These are phyloP conservation scores for Trichosporon faecale DNA, from an alignment of 1,284 basidiomycete genomes.

Conservation along the genomic window DNA sequence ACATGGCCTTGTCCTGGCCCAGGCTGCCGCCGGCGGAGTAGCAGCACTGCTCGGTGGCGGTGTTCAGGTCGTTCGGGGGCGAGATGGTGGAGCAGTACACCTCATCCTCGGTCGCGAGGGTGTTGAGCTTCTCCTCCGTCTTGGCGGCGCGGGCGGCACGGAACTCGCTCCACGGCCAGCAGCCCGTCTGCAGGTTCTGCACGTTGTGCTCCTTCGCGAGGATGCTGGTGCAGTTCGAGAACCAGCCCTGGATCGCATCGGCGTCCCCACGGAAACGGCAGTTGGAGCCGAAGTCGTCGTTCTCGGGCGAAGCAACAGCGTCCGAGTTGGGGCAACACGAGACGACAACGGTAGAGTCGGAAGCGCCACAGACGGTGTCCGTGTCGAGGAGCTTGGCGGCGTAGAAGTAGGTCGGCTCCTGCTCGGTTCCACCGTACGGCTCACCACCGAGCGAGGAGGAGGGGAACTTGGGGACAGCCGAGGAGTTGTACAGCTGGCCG, in stretches of 20 bases:
- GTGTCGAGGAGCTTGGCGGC: slow-evolving; percentile 8
- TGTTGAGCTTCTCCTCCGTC: background rate
- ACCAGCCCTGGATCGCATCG: background rate
- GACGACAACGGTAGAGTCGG: background rate
- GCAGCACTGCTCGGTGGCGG: slow-evolving; percentile 4
- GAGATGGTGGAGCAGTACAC: background rate
- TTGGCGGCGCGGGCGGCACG: background rate
- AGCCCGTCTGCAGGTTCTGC: background rate
- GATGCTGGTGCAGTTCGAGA: background rate
- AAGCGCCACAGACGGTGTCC: background rate
- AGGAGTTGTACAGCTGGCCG: background rate
- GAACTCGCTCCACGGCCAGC: slow-evolving; percentile 8
- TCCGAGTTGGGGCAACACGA: background rate
- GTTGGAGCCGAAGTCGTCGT: slow-evolving; percentile 8
- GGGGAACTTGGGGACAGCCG: background rate
- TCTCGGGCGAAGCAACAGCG: background rate
- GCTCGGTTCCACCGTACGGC: slow-evolving; percentile 2
- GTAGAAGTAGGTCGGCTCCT: slow-evolving; percentile 4
- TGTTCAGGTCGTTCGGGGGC: slow-evolving; percentile 1
- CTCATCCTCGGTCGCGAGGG: slow-evolving; percentile 1
- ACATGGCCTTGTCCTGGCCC: background rate
- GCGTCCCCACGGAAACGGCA: background rate
- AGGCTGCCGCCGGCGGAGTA: background rate
- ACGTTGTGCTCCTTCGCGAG: slow-evolving; percentile 5
- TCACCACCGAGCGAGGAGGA: background rate